These are phyloP conservation scores for Entomortierella chlamydospora DNA, from an alignment of 192 early-diverging fungal genomes.

Conservation along the genomic window DNA sequence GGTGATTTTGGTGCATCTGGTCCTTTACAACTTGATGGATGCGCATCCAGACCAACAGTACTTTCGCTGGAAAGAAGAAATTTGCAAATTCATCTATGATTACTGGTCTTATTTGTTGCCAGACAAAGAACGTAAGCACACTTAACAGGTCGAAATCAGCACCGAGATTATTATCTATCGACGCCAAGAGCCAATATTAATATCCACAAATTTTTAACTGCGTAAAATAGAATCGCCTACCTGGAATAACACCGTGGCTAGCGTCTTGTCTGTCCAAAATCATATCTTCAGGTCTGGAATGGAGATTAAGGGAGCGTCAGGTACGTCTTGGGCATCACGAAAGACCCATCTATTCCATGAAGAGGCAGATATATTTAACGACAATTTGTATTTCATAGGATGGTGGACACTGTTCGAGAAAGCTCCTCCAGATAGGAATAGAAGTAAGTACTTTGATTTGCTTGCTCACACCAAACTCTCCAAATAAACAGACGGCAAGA, in stretches of 20 bases:
- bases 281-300: conserved; percentile 80
- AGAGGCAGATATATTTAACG: not conserved
- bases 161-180: no score
- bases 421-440: conserved; percentile 58
- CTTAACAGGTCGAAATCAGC: not conserved
- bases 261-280: conserved; percentile 82
- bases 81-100: conserved; percentile 80
- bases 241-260: conserved; percentile 90
- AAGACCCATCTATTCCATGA: not conserved
- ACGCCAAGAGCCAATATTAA: no score
- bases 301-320: conserved; percentile 74
- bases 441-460: conserved; percentile 26
- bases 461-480: not conserved
- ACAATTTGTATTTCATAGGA: conserved; percentile 51
- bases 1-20: conserved; percentile 75
- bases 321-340: conserved; percentile 54
- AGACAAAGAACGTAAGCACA: conserved; percentile 72
- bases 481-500: not conserved
- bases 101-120: conserved; percentile 81
- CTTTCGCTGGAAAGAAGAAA: conserved; percentile 84
- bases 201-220: no score
- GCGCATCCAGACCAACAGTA: conserved; percentile 71
- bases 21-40: conserved; percentile 78
- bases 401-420: conserved; percentile 65
- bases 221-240: conserved; percentile 70